A percentile compares a stretch with the other conserved stretches of the same genome.
phyloP scores from a whole-genome alignment of 768 basidiomycete genomes.

The Serendipita sp. region DNA sequence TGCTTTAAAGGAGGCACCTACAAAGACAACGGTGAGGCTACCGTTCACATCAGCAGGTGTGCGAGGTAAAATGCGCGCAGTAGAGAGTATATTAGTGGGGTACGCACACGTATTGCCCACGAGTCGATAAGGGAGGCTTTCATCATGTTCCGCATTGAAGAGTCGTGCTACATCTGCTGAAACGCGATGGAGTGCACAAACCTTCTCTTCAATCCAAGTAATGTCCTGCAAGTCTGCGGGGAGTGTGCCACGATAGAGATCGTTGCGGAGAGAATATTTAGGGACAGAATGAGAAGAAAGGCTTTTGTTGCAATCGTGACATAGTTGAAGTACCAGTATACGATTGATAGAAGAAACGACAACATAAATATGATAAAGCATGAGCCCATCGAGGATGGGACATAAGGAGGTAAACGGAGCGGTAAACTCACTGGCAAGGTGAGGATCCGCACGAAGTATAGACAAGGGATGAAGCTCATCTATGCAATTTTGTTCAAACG shows the following conservation, averaged over 20 bases:
- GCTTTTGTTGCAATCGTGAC: background rate
- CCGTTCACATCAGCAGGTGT: conserved; percentile 17
- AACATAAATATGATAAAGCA: background rate
- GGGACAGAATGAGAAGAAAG: conserved; percentile 7
- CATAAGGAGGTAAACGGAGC: background rate
- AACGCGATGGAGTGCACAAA: conserved; percentile 16
- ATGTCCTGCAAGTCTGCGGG: conserved; percentile 15
- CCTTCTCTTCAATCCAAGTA: conserved; percentile 5
- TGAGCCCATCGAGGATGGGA: background rate
- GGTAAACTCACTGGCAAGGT: background rate
- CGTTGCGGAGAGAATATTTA: conserved; percentile 13
- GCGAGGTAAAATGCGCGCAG: conserved; percentile 16
- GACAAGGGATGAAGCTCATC: background rate
- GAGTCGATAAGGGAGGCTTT: conserved; percentile 14
- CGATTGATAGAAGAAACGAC: background rate
- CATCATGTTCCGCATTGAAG: conserved; percentile 15
- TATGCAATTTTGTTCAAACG: background rate
- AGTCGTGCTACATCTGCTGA: conserved; percentile 18
- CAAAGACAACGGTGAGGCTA: conserved; percentile 18
- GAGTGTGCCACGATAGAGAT: conserved; percentile 14
- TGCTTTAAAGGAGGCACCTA: conserved; percentile 14
- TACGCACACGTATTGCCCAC: conserved; percentile 24
- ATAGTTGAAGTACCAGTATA: background rate
- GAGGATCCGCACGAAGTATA: background rate
- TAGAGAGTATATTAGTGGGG: conserved; percentile 20